Conservation (phyloP, 768 basidiomycete genomes). For the Amanita exitialis region DNA sequence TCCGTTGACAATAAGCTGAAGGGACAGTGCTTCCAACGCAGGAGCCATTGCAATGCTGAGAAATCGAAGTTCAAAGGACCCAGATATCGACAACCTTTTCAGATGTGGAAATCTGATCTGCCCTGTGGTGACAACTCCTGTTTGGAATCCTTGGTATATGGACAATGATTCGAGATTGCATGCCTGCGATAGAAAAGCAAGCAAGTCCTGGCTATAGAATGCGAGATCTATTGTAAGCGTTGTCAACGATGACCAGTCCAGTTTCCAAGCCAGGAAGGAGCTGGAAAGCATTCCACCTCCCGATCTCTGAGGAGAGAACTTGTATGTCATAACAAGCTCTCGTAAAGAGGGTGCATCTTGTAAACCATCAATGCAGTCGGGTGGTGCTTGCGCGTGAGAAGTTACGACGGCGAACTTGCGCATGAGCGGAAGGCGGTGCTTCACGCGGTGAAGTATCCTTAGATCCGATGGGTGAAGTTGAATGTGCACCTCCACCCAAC, state of each 20-base stretch:
- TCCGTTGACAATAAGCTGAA: not conserved
- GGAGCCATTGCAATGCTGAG: not conserved
- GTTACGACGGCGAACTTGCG: not conserved
- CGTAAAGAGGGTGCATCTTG: not conserved
- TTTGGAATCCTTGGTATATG: not conserved
- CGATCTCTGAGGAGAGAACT: not conserved
- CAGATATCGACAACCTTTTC: not conserved
- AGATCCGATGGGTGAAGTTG: not conserved
- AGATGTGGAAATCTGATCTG: not conserved
- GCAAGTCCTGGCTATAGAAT: not conserved
- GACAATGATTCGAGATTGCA: not conserved
- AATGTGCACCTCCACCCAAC: not conserved
- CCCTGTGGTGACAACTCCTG: not conserved
- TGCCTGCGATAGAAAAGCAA: not conserved
- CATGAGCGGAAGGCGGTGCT: not conserved
- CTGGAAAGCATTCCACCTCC: no score
- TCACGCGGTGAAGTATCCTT: not conserved
- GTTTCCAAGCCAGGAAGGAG: not conserved
- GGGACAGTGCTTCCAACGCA: not conserved
- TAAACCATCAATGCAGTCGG: not conserved
- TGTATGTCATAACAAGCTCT: not conserved
- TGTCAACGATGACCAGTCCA: not conserved
- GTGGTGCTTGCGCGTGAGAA: not conserved
- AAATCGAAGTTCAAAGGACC: not conserved
- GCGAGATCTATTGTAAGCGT: not conserved